Conservation (phyloP, 441 rosid species). For the Biscutella laevigata region DNA sequence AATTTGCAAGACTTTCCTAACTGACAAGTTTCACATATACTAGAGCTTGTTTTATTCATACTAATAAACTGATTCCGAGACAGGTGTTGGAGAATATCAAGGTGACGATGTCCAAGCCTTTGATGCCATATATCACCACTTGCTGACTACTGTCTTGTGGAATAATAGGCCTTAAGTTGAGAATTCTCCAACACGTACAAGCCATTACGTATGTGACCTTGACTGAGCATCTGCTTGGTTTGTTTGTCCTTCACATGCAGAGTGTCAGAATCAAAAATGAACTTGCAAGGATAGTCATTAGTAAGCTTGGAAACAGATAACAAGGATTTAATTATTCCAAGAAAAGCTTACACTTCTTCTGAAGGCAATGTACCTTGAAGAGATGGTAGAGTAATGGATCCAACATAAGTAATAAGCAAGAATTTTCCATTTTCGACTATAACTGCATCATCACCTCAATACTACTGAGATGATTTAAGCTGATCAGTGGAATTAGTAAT, state of each 20-base stretch:
- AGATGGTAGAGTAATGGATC: background rate
- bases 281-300: background rate
- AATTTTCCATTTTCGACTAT: background rate
- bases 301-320: background rate
- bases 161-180: no score
- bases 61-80: fast-evolving
- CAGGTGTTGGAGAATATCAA: background rate
- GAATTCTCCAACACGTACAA: background rate
- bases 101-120: background rate
- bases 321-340: background rate
- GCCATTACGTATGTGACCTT: background rate
- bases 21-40: background rate
- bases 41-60: background rate
- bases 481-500: no score
- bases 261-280: background rate
- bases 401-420: background rate
- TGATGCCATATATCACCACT: background rate
- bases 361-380: background rate
- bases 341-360: background rate
- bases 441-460: background rate
- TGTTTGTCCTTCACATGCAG: background rate
- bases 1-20: background rate
- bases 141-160: no score
- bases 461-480: background rate
- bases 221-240: background rate